Percentiles rank a stretch among this genome's conserved stretches.
Conservation (phyloP, 2,329 filamentous ascomycete species). For the Fusarium bulbicola region DNA sequence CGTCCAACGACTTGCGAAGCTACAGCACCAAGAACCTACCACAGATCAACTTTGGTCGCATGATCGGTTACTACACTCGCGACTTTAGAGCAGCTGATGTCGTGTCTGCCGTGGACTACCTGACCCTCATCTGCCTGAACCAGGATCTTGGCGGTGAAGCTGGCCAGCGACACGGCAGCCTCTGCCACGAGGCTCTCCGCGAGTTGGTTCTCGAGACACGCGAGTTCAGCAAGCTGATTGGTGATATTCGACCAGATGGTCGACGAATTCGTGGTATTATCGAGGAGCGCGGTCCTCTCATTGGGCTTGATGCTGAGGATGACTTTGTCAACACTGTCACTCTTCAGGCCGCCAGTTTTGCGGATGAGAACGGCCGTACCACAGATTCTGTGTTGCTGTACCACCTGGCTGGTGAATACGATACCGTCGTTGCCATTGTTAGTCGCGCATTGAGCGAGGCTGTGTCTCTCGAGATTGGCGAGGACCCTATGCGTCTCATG, state of each 20-base stretch:
- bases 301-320: constrained; percentile 80
- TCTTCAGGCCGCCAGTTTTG: constrained; percentile 87
- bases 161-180: constrained; percentile 78
- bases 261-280: constrained; percentile 86
- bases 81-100: constrained; percentile 94
- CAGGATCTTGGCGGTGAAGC: constrained; percentile 79
- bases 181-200: constrained; percentile 92
- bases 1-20: constrained; percentile 74
- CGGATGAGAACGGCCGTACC: constrained; percentile 91
- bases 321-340: constrained; percentile 94
- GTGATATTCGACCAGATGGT: constrained; percentile 89
- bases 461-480: constrained; percentile 84
- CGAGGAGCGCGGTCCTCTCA: constrained; percentile 83
- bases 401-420: constrained; percentile 93
- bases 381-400: constrained; percentile 95
- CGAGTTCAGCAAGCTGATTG: constrained; percentile 92
- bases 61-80: constrained; percentile 93
- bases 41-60: constrained; percentile 93
- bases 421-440: constrained; percentile 90
- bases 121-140: constrained; percentile 91
- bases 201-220: constrained; percentile 96
- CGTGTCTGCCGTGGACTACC: constrained; percentile 91
- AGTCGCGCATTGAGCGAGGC: constrained; percentile 91
- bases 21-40: constrained; percentile 74
- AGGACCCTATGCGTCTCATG: constrained; percentile 79